Base-by-base conservation (phyloP, 225 moss, liverwort and hornwort genomes). In the Pleurozium schreberi region DNA sequence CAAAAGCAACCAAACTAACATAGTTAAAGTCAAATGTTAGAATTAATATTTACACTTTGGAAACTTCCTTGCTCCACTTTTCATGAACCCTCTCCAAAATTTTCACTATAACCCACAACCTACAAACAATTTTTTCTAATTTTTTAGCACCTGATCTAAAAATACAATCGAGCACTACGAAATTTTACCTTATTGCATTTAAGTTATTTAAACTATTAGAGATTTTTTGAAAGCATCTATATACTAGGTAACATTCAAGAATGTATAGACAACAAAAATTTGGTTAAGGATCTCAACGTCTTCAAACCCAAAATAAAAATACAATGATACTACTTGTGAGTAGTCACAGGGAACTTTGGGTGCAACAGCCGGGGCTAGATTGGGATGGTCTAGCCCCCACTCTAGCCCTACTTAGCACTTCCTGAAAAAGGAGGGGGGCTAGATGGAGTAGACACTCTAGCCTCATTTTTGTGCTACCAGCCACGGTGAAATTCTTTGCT, bases 131-230 rank as follows among this genome's bases (percentile, higher is more conserved):
- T 70, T n/a, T 42, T 1, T 26, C 42, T 26, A 8, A 42, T 26
- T 70, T 70, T 70, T 26, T 26, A 42, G 9, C 14, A 42, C 9
- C 9, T 14, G 8, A 26, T 70, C 15, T 42, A 14, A 42, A 42
- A 42, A 26, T 42, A 70, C 0, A 42, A 0, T 16, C 27, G 0
- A 17, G 27, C 0, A 10, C 0, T 27, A 9, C 0, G 0, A 43
- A 70, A 42, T 27, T 9, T 15, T 9, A 27, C 6, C 3, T 43
- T 71, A 8, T 71, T 15, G 3, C 3, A 71, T 15, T 71, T 27
- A 5, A 27, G 5, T 15, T 16, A 16, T 43, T 71, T 2, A 16
- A 71, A 71, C 16, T 27, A 16, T 16, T 43, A 3, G 3, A 27
- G 9, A 71, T 2, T 0, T 43, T 71, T 71, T 8, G 9, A 71